Base-by-base conservation (phyloP, 73 alveolate species). In the Paramecium caudatum region DNA sequence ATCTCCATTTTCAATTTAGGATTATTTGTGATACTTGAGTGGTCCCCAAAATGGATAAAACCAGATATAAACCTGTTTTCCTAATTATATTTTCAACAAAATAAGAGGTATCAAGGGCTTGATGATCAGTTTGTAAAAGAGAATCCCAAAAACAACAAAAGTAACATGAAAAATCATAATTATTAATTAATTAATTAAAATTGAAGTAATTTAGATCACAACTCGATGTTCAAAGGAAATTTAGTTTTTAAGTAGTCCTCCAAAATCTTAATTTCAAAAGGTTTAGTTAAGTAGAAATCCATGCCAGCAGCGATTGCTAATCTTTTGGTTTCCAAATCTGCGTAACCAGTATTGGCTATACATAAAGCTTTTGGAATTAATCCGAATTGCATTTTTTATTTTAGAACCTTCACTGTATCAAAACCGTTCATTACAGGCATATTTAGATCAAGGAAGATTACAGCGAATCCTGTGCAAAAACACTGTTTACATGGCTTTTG, bases 351-450 rank as follows among this genome's bases (percentile, higher is more conserved):
- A 13, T 74, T 74, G 2, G 88, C 88, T 27, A 74, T 74, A 12
- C 43, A 27, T 15, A 36, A 47, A 15, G 68, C 65, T 15, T 41
- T n/a, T 2, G 88, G 88, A 8, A 74, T 41, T 4, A 45, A 23
- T 19, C 47, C 47, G 1, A 21, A 45, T 16, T 45, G 36, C 0
- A 74, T 74, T 43, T 21, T 74, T 16, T 23, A 19, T 74, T 74
- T 74, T 3, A 74, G 36, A 9, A 27, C 19, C 43, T 41, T 74
- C 7, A 43, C 88, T 19, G 88, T 41, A 37, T 74, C 62, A 16
- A 74, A 36, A 0, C 88, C 88, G 43, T 74, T 39, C 88, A 74
- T 39, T 1, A 74, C 41, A 1, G 88, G 88, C 88, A 74, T 74
- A 21, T 74, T 74, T 0, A 74, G 36, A 16, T 74, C 88, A 5